Evolutionary conservation across 2,329 filamentous ascomycete species (phyloP).

Genomic region (Aspergillus pseudoterreus): DNA sequence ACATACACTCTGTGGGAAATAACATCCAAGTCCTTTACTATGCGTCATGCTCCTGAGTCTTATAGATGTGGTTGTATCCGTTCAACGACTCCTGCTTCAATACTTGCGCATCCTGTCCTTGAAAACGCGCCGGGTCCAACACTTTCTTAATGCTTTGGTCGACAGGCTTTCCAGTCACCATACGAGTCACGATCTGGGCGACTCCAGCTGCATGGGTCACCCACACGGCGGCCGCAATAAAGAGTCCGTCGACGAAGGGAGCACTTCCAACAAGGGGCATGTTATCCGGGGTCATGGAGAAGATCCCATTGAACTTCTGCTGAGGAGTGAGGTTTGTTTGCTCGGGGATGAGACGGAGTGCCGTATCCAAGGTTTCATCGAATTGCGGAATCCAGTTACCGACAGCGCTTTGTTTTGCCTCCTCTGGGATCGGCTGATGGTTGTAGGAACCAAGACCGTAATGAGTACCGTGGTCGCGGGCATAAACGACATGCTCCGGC

Average conservation of each 20-base stretch:
- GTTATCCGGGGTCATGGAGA: slow-evolving; percentile 34
- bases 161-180: slow-evolving; percentile 14
- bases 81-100: slow-evolving; percentile 22
- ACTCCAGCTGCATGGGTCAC: slow-evolving; percentile 33
- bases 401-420: slow-evolving; percentile 15
- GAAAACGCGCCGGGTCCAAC: slow-evolving; percentile 24
- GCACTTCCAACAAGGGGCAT: slow-evolving; percentile 30
- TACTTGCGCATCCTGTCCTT: slow-evolving; percentile 13
- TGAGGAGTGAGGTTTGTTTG: slow-evolving; percentile 10
- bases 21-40: neutral
- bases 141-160: slow-evolving; percentile 14
- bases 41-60: slow-evolving; percentile 10
- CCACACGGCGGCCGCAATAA: slow-evolving; percentile 33
- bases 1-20: neutral
- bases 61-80: slow-evolving; percentile 32
- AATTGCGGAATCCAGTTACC: slow-evolving; percentile 23
- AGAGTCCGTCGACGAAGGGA: slow-evolving; percentile 21
- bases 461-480: slow-evolving; percentile 29
- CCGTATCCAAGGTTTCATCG: slow-evolving; percentile 16
- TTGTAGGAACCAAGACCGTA: slow-evolving; percentile 34
- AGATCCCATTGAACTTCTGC: slow-evolving; percentile 31
- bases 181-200: slow-evolving; percentile 21
- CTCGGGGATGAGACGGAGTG: slow-evolving; percentile 16
- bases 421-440: slow-evolving; percentile 22
- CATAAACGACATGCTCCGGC: slow-evolving; percentile 34